Conservation (phyloP, 2,329 filamentous ascomycete species). For the Bipolaris gigantea region DNA sequence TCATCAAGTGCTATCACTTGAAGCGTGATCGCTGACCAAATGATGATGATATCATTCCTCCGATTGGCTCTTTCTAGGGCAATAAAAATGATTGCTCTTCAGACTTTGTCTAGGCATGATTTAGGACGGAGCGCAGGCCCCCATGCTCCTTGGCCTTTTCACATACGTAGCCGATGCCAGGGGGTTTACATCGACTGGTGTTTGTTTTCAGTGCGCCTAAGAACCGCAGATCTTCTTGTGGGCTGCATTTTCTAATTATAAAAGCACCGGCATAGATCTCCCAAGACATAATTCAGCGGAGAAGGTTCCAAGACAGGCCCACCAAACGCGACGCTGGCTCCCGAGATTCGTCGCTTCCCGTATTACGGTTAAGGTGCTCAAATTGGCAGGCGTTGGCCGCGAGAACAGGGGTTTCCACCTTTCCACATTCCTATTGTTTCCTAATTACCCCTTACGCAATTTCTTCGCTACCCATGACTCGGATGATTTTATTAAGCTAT, state of each 20-base stretch:
- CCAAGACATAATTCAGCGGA: conserved; percentile 3
- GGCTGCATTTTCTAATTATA: conserved; percentile 1
- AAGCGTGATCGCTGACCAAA: no score
- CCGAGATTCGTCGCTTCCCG: conserved; percentile 1
- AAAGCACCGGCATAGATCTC: not conserved
- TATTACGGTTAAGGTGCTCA: conserved; percentile 1
- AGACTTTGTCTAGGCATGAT: no score
- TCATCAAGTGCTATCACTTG: no score
- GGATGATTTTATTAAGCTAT: not conserved
- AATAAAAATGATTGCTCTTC: no score
- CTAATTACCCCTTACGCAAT: not conserved
- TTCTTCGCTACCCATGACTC: not conserved
- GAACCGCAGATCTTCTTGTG: not conserved
- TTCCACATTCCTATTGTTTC: not conserved
- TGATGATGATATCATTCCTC: no score
- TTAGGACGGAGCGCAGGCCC: no score
- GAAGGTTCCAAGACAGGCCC: not conserved
- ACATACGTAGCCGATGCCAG: no score
- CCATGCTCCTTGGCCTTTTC: not conserved
- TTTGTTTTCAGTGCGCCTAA: no score
- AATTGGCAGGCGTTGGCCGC: conserved; percentile 1
- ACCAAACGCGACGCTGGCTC: not conserved
- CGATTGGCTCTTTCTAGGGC: no score
- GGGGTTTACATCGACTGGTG: no score
- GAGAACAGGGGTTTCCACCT: not conserved